Percentiles rank a stretch among this genome's conserved stretches.
These are phyloP conservation scores for Metarhizium guizhouense DNA, from an alignment of 2,329 filamentous ascomycete species.

Conservation along the genomic window DNA sequence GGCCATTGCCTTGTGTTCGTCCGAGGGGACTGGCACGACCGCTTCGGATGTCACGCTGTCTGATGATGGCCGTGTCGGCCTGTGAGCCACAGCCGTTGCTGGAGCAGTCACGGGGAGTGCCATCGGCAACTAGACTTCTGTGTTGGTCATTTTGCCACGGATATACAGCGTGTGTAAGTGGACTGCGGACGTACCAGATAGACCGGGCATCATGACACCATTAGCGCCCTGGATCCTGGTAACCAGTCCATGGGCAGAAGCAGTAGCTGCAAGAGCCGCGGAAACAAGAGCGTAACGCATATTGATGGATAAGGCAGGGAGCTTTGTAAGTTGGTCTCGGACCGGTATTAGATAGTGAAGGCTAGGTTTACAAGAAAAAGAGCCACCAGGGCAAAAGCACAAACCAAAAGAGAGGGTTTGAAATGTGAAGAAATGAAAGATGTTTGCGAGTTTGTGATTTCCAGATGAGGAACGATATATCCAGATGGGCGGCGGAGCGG, in stretches of 20 bases:
- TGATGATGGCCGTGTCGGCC: constrained; percentile 63
- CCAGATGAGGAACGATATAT: background rate
- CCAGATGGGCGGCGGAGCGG: background rate
- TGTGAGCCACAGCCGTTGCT: constrained; percentile 54
- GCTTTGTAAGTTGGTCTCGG: constrained; percentile 3
- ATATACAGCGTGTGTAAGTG: background rate
- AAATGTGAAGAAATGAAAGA: background rate
- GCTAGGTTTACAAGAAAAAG: background rate
- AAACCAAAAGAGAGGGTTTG: background rate
- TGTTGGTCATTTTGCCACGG: background rate
- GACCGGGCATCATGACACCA: constrained; percentile 52
- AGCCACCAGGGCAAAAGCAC: background rate
- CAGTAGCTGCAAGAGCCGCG: constrained; percentile 32
- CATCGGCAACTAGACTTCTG: constrained; percentile 41
- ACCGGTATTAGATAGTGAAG: constrained; percentile 1
- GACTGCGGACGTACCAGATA: constrained; percentile 23
- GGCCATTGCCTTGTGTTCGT: constrained; percentile 50
- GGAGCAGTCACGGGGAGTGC: constrained; percentile 59
- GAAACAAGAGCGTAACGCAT: constrained; percentile 22
- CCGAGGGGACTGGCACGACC: constrained; percentile 50
- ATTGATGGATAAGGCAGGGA: constrained; percentile 6
- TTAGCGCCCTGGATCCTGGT: constrained; percentile 49
- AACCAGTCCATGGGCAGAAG: constrained; percentile 50
- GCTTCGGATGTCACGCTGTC: constrained; percentile 46
- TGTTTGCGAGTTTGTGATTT: background rate